phyloP scores from a whole-genome alignment of 2,329 filamentous ascomycete species.

The Cercospora beticola region DNA sequence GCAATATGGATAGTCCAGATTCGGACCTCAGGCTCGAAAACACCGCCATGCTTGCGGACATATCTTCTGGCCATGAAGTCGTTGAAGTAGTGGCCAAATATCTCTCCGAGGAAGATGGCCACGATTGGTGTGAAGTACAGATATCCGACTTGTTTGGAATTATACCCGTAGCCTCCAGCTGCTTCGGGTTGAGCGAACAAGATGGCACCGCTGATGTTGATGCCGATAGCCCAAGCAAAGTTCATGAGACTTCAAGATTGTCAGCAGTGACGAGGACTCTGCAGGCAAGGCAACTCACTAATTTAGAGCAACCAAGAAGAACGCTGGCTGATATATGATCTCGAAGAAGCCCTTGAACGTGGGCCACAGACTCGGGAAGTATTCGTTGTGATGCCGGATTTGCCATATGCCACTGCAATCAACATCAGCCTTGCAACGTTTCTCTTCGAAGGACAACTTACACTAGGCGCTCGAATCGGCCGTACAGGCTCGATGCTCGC shows the following conservation, averaged over 20 bases:
- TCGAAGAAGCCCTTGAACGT: neutral
- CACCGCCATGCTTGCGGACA: neutral
- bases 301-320: constrained; percentile 2
- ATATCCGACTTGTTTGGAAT: constrained; percentile 19
- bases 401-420: constrained; percentile 20
- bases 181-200: constrained; percentile 24
- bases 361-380: constrained; percentile 1
- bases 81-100: constrained; percentile 34
- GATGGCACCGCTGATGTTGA: constrained; percentile 29
- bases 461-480: neutral
- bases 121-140: constrained; percentile 37
- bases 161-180: constrained; percentile 19
- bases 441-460: neutral
- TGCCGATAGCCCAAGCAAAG: constrained; percentile 31
- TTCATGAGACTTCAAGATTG: neutral
- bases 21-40: constrained; percentile 16
- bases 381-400: constrained; percentile 9
- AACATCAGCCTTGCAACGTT: neutral
- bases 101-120: constrained; percentile 29
- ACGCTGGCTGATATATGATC: neutral
- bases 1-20: constrained; percentile 14
- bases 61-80: constrained; percentile 27
- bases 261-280: neutral
- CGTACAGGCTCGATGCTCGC: constrained; percentile 11
- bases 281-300: constrained; percentile 13